Evolutionary conservation across 208 protist species (phyloP), one percentile per base, ranked within the genome.

Genomic region (Acanthamoeba castellanii): DNA sequence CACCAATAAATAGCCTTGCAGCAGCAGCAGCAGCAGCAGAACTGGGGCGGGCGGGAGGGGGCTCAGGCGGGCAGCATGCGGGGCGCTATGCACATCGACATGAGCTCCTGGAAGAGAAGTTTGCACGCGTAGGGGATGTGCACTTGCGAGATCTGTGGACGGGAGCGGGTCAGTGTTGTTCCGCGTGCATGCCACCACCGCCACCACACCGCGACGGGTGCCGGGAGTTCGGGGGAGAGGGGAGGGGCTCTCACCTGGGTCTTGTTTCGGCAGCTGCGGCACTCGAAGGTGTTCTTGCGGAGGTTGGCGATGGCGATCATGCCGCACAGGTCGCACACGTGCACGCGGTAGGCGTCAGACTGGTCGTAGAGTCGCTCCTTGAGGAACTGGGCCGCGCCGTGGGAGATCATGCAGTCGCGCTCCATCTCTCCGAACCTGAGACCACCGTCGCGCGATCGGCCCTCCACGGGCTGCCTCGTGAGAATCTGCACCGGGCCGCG

Each of bases 361-460:
- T 98, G 95, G 50, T 98, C 95, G 74, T 99, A 99, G 3, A 99
- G 96, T 30, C 98, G 96, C 95, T 99, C 99, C 30, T 96, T 97
- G 30, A 99, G 97, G 95, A 99, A 99, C 34, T 97, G 85, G 34
- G 98, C 97, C 1, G 98, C 97, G 66, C 99, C 99, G 95, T 99
- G 99, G 42, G 98, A 98, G 89, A 99, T 99, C 97, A 99, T 99
- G 96, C 99, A 99, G 93, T 99, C 99, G 68, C 99, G 97, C 96
- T 99, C 99, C 99, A 99, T 99, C 96, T 99, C 99, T 84, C 99
- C 99, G 92, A 99, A 99, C 30, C 99, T 96, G 18, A 99, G 97
- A 92, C 99, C 99, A 95, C 99, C 99, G 92, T 99, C 98, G 64
- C 98, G 95, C 8, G 98, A 96, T 61, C 99, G 97, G 92, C 99